phyloP scores from a whole-genome alignment of 371 early-diverging fungal genomes.

The Mortierella sp. region DNA sequence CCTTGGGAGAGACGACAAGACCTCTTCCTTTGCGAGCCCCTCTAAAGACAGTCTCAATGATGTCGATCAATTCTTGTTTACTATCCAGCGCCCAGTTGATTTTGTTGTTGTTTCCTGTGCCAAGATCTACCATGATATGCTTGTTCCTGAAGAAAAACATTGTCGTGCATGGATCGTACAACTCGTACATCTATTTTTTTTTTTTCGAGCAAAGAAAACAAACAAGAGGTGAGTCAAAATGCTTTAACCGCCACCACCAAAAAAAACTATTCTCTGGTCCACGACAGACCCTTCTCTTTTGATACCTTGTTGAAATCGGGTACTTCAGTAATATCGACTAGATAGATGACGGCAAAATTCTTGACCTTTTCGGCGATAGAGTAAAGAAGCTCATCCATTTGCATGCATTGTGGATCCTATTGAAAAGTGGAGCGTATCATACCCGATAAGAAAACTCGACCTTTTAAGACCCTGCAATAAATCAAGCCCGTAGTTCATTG shows the following conservation, averaged over 20 bases:
- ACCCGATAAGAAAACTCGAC: no score
- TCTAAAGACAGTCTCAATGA: slow-evolving; percentile 91
- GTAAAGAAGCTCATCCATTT: slow-evolving; percentile 96
- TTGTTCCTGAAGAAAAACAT: slow-evolving; percentile 97
- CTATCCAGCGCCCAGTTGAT: slow-evolving; percentile 96
- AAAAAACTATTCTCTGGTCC: not conserved
- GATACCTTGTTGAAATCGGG: slow-evolving; percentile 91
- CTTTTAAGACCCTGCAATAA: no score
- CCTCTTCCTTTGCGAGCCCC: slow-evolving; percentile 95
- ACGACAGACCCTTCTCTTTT: no score
- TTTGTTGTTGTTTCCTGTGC: slow-evolving; percentile 99
- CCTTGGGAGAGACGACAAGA: slow-evolving; percentile 95
- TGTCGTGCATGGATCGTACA: slow-evolving; percentile 96
- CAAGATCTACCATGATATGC: slow-evolving; percentile 98
- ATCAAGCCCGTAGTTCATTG: not conserved
- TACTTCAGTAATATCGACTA: slow-evolving; percentile 88
- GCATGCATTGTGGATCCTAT: slow-evolving; percentile 94
- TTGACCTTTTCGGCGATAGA: slow-evolving; percentile 94
- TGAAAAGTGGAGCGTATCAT: not conserved
- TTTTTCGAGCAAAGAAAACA: not conserved
- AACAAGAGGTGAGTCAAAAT: not conserved
- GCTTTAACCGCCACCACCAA: not conserved
- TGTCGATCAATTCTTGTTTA: slow-evolving; percentile 89
- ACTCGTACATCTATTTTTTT: slow-evolving; percentile 84
- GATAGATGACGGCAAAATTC: slow-evolving; percentile 96